Evolutionary conservation across 345 rosid genomes (phyloP), one percentile per base, ranked within the genome.

Genomic region (Citrus glauca): DNA sequence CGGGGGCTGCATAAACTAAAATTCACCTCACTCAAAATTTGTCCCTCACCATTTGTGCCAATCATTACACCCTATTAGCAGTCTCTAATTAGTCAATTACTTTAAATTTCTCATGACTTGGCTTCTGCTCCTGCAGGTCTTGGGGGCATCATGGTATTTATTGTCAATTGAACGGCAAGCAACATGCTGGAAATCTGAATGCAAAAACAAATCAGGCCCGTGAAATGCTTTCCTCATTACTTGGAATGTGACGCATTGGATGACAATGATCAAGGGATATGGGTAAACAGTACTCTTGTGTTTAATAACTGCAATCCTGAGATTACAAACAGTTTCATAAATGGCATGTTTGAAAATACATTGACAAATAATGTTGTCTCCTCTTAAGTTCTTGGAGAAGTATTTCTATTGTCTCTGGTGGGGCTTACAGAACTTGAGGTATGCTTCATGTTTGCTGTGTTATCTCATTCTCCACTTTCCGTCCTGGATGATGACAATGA

Each of bases 401-500:
- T 92, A 88, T 77, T 89, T 95, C 80, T 92, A 90, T 82, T 91
- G 95, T 81, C 86, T 93, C 22, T 92, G 95, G 98, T 95, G 95
- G 97, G 97, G 98, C 6, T 81, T 95, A 81, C 98, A 92, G 82
- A 93, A 90, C 74, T n/a, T 90, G 82, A 95, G 98, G 98, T 92
- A 86, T 19, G 70, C 25, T 33, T 76, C 38, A 67, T 22, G 1
- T 11, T 45, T 11, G 1, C 50, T 45, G 17, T 13, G 17, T 45
- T 45, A 13, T 45, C 50, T 45, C 50, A 45, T 3, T 13, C 17
- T 45, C 50, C 50, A 11, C 17, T 13, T 45, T 13, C 50, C 17
- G 5, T 11, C 13, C 17, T 45, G 50, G 50, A 45, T 1, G 50
- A 45, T 45, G 50, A 45, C 50, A 45, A 45, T 45, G 50, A 45